A percentile compares a stretch with the other conserved stretches of the same genome.
Conservation (phyloP, 129 eudicot species). For the Silybum marianum region DNA sequence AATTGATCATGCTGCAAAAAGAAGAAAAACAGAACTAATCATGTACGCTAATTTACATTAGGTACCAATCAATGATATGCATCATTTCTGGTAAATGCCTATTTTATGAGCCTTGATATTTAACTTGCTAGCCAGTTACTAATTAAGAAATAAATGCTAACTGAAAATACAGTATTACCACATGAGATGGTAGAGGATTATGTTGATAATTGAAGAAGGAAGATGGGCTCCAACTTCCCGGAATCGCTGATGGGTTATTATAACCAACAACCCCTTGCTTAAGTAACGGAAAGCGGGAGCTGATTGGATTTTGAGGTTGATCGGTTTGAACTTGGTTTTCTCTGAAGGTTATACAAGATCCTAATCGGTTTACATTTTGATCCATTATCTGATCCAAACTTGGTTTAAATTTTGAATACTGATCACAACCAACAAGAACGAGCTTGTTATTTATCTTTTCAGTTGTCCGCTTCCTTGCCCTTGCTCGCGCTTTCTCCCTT, state of each 20-base stretch:
- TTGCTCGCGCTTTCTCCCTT: constrained; percentile 63
- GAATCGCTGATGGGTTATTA: background rate
- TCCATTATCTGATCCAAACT: constrained; percentile 23
- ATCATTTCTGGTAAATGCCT: no score
- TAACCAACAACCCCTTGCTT: constrained; percentile 32
- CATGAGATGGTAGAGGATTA: constrained; percentile 35
- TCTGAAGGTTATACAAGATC: constrained; percentile 44
- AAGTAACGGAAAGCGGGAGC: constrained; percentile 13
- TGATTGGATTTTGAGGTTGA: constrained; percentile 19
- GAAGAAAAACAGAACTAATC: background rate
- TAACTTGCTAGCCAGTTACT: no score
- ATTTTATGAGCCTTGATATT: no score
- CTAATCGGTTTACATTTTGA: constrained; percentile 28
- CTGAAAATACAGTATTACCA: constrained; percentile 30
- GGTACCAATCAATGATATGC: no score
- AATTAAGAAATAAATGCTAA: background rate
- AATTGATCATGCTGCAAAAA: constrained; percentile 45
- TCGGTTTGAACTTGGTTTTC: constrained; percentile 20
- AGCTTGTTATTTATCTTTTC: constrained; percentile 42
- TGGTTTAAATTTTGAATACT: constrained; percentile 18
- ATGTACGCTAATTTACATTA: background rate
- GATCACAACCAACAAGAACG: constrained; percentile 6
- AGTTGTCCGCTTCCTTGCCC: constrained; percentile 73
- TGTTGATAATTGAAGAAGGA: constrained; percentile 42
- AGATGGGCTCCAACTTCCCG: constrained; percentile 47